A percentile compares a stretch with the other conserved stretches of the same genome.
Conservation (phyloP, 345 rosid genomes). For the Erysimum cheiranthoides region DNA sequence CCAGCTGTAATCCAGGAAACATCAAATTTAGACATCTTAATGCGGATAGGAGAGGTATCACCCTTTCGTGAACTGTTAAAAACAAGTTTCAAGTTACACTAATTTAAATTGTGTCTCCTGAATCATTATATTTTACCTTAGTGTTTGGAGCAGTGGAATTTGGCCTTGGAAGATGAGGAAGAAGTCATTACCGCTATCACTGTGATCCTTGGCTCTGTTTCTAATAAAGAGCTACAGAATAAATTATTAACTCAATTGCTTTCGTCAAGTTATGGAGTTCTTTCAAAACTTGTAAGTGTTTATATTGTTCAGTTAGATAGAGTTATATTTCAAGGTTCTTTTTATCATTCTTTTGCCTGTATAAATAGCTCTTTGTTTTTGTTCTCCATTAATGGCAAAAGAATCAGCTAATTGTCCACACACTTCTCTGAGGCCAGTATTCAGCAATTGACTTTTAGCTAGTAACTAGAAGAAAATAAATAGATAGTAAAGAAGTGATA, state of each 20-base stretch:
- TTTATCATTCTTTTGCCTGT: background rate
- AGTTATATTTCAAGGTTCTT: slow-evolving; percentile 21
- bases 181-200: slow-evolving; percentile 84
- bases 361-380: slow-evolving; percentile 17
- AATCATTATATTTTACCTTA: slow-evolving; percentile 26
- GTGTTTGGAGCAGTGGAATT: slow-evolving; percentile 69
- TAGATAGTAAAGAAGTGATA: background rate
- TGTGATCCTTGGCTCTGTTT: slow-evolving; percentile 67
- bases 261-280: slow-evolving; percentile 83
- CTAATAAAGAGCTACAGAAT: slow-evolving; percentile 76
- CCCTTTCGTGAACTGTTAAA: slow-evolving; percentile 12
- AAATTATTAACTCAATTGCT: slow-evolving; percentile 80
- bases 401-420: slow-evolving; percentile 6
- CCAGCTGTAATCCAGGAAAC: slow-evolving; percentile 70
- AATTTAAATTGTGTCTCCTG: background rate
- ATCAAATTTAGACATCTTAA: slow-evolving; percentile 83
- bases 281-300: slow-evolving; percentile 80
- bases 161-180: slow-evolving; percentile 91
- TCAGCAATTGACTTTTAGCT: background rate
- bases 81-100: slow-evolving; percentile 6
- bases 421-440: background rate
- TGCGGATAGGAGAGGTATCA: slow-evolving; percentile 94
- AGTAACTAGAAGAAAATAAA: background rate
- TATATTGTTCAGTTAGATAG: slow-evolving; percentile 16
- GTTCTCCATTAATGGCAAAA: slow-evolving; percentile 15